Conservation (phyloP, 2,329 filamentous ascomycete genomes). For the Aspergillus viridinutans region DNA sequence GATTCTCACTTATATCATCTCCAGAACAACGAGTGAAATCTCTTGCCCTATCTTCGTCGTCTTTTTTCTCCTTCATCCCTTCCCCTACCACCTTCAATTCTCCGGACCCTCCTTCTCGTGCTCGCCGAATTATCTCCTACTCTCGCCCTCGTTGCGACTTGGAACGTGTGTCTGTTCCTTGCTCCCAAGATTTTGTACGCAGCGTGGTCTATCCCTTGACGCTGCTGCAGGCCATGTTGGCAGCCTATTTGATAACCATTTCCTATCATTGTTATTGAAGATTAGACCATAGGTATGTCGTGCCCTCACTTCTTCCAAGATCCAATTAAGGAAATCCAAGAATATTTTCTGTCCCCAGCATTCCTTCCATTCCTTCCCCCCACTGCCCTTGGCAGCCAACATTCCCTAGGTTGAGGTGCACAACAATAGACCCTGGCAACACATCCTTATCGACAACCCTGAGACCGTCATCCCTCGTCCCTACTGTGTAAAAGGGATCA, state of each 20-base stretch:
- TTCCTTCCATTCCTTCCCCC: constrained; percentile 22
- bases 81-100: constrained; percentile 10
- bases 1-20: neutral
- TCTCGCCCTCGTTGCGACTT: constrained; percentile 8
- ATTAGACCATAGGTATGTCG: neutral
- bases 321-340: constrained; percentile 9
- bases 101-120: constrained; percentile 15
- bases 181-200: neutral
- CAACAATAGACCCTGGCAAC: constrained; percentile 10
- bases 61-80: constrained; percentile 5
- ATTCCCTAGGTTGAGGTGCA: constrained; percentile 24
- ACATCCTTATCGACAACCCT: constrained; percentile 15
- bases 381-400: constrained; percentile 18
- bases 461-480: constrained; percentile 10
- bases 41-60: neutral
- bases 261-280: neutral
- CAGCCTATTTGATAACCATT: neutral
- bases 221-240: neutral
- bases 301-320: neutral
- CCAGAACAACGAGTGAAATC: neutral
- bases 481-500: constrained; percentile 8
- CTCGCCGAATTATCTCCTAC: constrained; percentile 5
- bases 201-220: neutral
- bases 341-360: constrained; percentile 22
- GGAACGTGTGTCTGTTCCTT: constrained; percentile 15